A percentile compares a stretch with the other conserved stretches of the same genome.
Conservation (phyloP, 2,329 filamentous ascomycete species). For the Monilinia fructigena region DNA sequence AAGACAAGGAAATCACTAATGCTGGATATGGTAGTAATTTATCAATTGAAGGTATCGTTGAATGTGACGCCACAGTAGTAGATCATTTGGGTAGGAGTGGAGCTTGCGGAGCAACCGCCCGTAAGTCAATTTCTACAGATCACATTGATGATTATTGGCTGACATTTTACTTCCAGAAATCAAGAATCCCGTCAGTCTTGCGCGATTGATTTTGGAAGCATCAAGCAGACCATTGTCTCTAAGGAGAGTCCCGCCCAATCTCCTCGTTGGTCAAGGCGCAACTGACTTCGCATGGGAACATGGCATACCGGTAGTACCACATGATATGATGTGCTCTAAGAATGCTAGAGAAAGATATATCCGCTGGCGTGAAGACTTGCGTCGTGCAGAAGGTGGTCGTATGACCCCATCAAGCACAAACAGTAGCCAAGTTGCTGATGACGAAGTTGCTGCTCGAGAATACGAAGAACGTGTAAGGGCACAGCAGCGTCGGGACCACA, state of each 20-base stretch:
- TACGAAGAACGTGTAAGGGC: constrained; percentile 37
- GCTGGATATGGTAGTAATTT: constrained; percentile 95
- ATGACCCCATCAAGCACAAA: constrained; percentile 33
- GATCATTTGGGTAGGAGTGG: constrained; percentile 90
- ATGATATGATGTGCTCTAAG: constrained; percentile 76
- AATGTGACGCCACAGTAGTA: constrained; percentile 91
- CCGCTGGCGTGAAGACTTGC: constrained; percentile 75
- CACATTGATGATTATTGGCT: background rate
- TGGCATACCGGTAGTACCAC: constrained; percentile 69
- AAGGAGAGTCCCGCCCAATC: constrained; percentile 85
- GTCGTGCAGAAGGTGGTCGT: constrained; percentile 53
- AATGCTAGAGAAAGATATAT: constrained; percentile 75
- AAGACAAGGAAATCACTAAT: constrained; percentile 95
- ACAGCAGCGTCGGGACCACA: constrained; percentile 48
- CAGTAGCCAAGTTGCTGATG: constrained; percentile 34
- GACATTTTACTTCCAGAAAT: constrained; percentile 60
- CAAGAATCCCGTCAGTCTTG: constrained; percentile 87
- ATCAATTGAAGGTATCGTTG: constrained; percentile 83
- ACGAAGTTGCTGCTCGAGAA: constrained; percentile 31
- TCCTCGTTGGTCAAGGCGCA: constrained; percentile 83
- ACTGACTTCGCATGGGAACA: constrained; percentile 80
- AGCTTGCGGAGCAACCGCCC: constrained; percentile 84
- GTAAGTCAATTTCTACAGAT: constrained; percentile 56
- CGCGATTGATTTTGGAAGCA: constrained; percentile 76
- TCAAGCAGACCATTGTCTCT: constrained; percentile 77